Evolutionary conservation across 192 early-diverging fungal genomes (phyloP).

Genomic region (Glomus cerebriforme): DNA sequence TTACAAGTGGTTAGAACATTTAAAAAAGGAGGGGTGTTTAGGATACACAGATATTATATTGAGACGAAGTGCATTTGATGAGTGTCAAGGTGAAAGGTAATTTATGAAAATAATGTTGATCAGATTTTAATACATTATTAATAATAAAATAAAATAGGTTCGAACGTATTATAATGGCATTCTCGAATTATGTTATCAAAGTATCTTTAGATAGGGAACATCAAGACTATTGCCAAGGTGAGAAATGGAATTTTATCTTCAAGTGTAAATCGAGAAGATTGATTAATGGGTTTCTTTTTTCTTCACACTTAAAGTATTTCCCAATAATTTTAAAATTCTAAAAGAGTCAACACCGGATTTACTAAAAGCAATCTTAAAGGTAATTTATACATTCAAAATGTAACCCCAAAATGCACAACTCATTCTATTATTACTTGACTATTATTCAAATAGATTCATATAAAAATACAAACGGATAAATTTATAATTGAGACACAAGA

Average conservation of each 20-base stretch:
- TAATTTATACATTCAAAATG: not conserved
- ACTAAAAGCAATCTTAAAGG: slow-evolving; percentile 7
- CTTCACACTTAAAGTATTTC: not conserved
- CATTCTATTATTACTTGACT: not conserved
- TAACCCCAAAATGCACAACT: too few relatives aligned
- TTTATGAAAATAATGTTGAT: not conserved
- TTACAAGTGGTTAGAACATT: slow-evolving; percentile 62
- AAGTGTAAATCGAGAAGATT: not conserved
- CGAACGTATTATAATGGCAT: slow-evolving; percentile 11
- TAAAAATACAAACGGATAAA: slow-evolving; percentile 24
- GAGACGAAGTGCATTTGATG: slow-evolving; percentile 11
- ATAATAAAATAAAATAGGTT: slow-evolving; percentile 6
- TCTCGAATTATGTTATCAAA: slow-evolving; percentile 11
- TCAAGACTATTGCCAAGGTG: not conserved
- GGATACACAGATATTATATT: slow-evolving; percentile 2
- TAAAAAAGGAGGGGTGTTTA: slow-evolving; percentile 49
- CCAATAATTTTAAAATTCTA: not conserved
- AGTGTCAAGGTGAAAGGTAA: slow-evolving; percentile 17
- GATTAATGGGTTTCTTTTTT: not conserved
- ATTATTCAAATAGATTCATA: not conserved
- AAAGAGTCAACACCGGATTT: not conserved
- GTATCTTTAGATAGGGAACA: not conserved
- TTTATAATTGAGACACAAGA: not conserved
- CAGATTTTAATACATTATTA: not conserved
- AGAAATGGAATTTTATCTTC: not conserved